Conservation (phyloP, 495 filamentous ascomycete species). For the Peziza echinospora region DNA sequence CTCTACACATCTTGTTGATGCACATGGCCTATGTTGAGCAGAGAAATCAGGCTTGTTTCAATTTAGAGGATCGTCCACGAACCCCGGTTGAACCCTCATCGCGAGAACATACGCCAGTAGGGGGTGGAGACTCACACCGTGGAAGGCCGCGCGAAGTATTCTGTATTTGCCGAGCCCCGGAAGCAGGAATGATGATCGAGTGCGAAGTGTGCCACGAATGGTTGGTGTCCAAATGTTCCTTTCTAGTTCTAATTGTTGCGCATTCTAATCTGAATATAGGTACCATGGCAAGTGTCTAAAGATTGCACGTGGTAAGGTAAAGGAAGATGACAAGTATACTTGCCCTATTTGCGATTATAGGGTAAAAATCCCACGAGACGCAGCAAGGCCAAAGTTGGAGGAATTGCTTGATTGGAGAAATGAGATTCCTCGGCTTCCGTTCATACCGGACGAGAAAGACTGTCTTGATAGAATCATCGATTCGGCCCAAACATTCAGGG, state of each 20-base stretch:
- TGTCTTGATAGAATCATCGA: conserved; percentile 64
- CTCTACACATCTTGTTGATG: conserved; percentile 73
- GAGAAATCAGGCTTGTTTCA: conserved; percentile 77
- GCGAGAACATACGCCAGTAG: conserved; percentile 57
- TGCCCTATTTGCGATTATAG: conserved; percentile 97
- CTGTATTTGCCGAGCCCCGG: conserved; percentile 81
- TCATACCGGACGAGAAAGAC: conserved; percentile 90
- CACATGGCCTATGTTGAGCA: conserved; percentile 89
- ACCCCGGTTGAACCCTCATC: conserved; percentile 83
- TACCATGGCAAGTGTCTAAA: conserved; percentile 98
- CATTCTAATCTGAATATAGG: conserved; percentile 21
- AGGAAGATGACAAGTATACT: conserved; percentile 95
- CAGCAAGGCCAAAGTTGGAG: conserved; percentile 84
- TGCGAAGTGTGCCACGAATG: conserved; percentile 96
- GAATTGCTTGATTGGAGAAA: conserved; percentile 73
- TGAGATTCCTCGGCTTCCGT: conserved; percentile 63
- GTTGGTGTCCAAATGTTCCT: conserved; percentile 27
- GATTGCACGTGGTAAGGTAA: conserved; percentile 90
- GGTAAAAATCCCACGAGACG: conserved; percentile 95
- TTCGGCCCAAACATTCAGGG: conserved; percentile 62
- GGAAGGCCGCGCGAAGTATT: conserved; percentile 57
- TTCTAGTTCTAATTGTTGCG: not conserved
- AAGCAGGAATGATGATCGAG: conserved; percentile 99
- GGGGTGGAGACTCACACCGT: conserved; percentile 30
- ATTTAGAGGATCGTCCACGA: conserved; percentile 70